Evolutionary conservation across 768 basidiomycete species (phyloP).

Genomic region (Trametes cubensis): DNA sequence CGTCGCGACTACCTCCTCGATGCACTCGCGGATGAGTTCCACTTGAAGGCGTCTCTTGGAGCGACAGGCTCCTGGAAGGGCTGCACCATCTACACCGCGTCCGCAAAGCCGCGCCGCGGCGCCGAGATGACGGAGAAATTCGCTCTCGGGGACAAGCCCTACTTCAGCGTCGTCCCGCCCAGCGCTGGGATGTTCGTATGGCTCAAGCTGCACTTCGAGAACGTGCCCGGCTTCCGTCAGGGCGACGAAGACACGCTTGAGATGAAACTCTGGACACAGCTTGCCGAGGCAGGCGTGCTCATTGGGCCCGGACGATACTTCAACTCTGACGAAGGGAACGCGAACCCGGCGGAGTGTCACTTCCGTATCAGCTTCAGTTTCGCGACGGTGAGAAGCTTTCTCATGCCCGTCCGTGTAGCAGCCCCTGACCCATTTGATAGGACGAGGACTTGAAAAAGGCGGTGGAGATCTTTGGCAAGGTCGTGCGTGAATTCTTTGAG

Average conservation of each 20-base stretch:
- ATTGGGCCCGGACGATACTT: slow-evolving; percentile 64
- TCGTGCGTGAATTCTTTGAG: slow-evolving; percentile 48
- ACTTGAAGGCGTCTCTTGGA: slow-evolving; percentile 44
- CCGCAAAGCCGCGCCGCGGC: slow-evolving; percentile 36
- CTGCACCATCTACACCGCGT: slow-evolving; percentile 49
- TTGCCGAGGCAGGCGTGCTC: slow-evolving; percentile 65
- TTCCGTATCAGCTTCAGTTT: slow-evolving; percentile 62
- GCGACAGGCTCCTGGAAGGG: slow-evolving; percentile 38
- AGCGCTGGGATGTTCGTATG: slow-evolving; percentile 85
- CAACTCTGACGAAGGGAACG: slow-evolving; percentile 36
- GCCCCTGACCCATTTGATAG: slow-evolving; percentile 20
- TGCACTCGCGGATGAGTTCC: slow-evolving; percentile 62
- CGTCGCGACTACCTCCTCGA: slow-evolving; percentile 70
- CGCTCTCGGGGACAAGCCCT: slow-evolving; percentile 30
- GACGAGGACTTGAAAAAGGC: slow-evolving; percentile 47
- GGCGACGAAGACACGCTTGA: slow-evolving; percentile 49
- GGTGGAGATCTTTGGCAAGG: slow-evolving; percentile 46
- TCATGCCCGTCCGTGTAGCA: neutral
- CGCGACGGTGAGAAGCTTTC: slow-evolving; percentile 44
- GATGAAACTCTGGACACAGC: slow-evolving; percentile 57
- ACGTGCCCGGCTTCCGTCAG: slow-evolving; percentile 47
- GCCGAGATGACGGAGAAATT: slow-evolving; percentile 45
- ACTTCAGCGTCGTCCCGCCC: slow-evolving; percentile 76
- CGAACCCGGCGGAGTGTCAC: slow-evolving; percentile 42
- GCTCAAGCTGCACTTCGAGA: slow-evolving; percentile 66